Evolutionary conservation across 2,329 filamentous ascomycete species (phyloP).

Genomic region (Botryosphaeria dothidea): DNA sequence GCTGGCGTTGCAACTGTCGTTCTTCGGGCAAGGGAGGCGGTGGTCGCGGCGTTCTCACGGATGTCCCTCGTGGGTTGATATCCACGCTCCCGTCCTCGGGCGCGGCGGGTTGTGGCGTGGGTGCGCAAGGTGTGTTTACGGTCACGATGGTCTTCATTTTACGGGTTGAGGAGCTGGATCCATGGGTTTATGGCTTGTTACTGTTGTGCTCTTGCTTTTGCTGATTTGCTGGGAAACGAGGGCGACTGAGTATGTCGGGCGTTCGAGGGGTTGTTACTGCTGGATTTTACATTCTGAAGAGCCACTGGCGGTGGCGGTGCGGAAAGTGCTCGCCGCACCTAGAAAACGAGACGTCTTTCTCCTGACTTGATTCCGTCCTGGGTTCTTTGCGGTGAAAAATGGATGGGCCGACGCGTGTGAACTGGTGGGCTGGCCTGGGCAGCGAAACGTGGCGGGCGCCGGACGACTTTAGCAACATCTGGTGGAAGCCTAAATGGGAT

Average conservation of each 20-base stretch:
- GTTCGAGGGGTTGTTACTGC: slow-evolving; percentile 2
- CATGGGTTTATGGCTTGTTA: slow-evolving; percentile 3
- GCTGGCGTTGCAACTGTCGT: background rate
- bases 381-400: background rate
- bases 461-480: background rate
- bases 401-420: background rate
- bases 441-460: background rate
- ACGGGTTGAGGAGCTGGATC: background rate
- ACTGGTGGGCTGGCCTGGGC: background rate
- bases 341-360: slow-evolving; percentile 14
- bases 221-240: slow-evolving; percentile 1
- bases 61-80: slow-evolving; percentile 2
- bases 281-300: background rate
- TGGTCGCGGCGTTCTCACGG: background rate
- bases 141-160: slow-evolving; percentile 7
- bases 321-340: background rate
- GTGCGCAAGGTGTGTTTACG: slow-evolving; percentile 2
- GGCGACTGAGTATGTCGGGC: background rate
- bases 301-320: background rate
- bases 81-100: slow-evolving; percentile 10
- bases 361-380: background rate
- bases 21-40: slow-evolving; percentile 1
- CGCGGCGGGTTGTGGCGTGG: slow-evolving; percentile 11
- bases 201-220: background rate
- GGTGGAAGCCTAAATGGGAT: background rate